These are phyloP conservation scores for Cucumis variabilis DNA, from an alignment of 331 rosid species.

Conservation along the genomic window DNA sequence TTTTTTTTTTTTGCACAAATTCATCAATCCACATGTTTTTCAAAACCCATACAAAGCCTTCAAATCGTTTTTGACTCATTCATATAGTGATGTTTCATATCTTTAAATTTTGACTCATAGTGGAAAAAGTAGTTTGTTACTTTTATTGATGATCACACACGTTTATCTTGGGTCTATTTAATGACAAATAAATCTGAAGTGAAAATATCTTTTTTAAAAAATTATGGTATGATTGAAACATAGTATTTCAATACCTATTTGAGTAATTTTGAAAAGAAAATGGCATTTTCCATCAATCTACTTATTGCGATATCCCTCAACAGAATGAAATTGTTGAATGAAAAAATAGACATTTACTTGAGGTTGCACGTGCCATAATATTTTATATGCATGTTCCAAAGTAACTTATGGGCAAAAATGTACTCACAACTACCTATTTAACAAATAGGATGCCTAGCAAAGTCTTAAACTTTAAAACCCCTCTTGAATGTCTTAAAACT, in stretches of 20 bases:
- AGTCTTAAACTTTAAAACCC: neutral
- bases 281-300: neutral
- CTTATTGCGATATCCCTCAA: neutral
- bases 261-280: no score
- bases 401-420: neutral
- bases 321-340: neutral
- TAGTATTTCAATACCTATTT: no score
- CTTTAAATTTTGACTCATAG: no score
- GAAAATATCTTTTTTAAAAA: no score
- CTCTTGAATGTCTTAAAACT: neutral
- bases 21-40: no score
- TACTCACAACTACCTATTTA: neutral
- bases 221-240: no score
- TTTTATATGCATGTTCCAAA: neutral
- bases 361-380: neutral
- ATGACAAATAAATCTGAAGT: neutral
- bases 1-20: no score
- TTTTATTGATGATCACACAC: no score
- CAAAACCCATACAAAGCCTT: no score
- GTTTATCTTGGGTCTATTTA: neutral
- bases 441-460: neutral
- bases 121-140: no score
- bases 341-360: neutral
- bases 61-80: no score
- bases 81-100: no score